Conservation (phyloP, 1,139 yeast genomes). For the Scheffersomyces titani region DNA sequence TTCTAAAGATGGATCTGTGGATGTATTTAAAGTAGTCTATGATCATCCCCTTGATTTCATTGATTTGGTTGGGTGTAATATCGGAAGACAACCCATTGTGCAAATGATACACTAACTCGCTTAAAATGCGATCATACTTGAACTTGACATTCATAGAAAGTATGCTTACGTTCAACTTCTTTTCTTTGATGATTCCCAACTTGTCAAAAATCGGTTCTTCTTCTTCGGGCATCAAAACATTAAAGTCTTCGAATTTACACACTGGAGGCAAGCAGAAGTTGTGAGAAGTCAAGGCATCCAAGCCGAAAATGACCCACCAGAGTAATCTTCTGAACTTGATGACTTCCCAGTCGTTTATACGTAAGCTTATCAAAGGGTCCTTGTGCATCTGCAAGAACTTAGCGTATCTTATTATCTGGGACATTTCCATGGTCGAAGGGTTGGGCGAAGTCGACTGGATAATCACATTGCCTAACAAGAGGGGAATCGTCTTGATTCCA, state of each 20-base stretch:
- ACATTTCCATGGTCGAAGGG: conserved; percentile 55
- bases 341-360: conserved; percentile 47
- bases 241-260: conserved; percentile 55
- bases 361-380: conserved; percentile 55
- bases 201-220: conserved; percentile 37
- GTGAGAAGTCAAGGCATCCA: conserved; percentile 59
- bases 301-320: conserved; percentile 68
- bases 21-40: conserved; percentile 50
- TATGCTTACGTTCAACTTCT: conserved; percentile 35
- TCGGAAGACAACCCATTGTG: conserved; percentile 41
- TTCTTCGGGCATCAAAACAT: conserved; percentile 56
- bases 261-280: conserved; percentile 61
- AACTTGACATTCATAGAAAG: conserved; percentile 55
- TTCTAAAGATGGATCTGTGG: conserved; percentile 39
- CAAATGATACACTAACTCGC: conserved; percentile 49
- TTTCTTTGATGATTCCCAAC: conserved; percentile 21
- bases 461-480: conserved; percentile 51
- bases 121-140: conserved; percentile 51
- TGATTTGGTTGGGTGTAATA: conserved; percentile 41
- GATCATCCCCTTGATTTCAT: conserved; percentile 48
- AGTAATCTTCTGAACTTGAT: conserved; percentile 55
- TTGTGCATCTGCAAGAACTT: conserved; percentile 57
- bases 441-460: conserved; percentile 58
- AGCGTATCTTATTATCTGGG: conserved; percentile 53
- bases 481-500: conserved; percentile 47